Conservation (phyloP, 129 eudicot genomes). For the Silybum marianum region DNA sequence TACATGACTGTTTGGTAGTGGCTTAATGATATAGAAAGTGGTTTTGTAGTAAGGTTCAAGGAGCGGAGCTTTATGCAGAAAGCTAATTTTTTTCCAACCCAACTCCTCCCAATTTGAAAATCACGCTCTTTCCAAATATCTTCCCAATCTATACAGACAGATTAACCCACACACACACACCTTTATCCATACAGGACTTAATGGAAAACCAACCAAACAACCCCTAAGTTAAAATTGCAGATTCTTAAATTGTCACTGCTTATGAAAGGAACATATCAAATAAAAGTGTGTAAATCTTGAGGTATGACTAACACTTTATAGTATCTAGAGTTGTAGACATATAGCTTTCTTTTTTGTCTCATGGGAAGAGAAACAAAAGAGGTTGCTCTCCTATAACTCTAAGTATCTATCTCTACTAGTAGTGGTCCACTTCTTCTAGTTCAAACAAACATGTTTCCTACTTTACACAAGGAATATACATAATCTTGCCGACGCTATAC, state of each 20-base stretch:
- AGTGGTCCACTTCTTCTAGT: conserved; percentile 36
- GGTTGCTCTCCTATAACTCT: conserved; percentile 47
- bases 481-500: conserved; percentile 21
- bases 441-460: conserved; percentile 32
- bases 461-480: conserved; percentile 29
- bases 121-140: too few species aligned
- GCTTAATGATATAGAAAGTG: too few species aligned
- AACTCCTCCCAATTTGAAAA: too few species aligned
- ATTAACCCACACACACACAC: too few species aligned
- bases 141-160: too few species aligned
- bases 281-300: conserved; percentile 29
- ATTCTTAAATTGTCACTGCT: conserved; percentile 19
- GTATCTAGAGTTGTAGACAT: conserved; percentile 42
- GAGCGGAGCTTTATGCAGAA: too few species aligned
- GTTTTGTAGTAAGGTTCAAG: too few species aligned
- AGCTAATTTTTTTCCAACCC: too few species aligned
- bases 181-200: too few species aligned
- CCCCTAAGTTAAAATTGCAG: background rate
- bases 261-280: conserved; percentile 26
- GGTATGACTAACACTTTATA: conserved; percentile 35
- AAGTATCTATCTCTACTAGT: conserved; percentile 51
- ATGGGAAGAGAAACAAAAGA: conserved; percentile 28
- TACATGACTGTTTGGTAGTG: too few species aligned
- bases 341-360: conserved; percentile 30
- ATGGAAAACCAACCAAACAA: background rate